Base-by-base conservation (phyloP, 2,329 filamentous ascomycete species). In the Scytalidium lignicola region DNA sequence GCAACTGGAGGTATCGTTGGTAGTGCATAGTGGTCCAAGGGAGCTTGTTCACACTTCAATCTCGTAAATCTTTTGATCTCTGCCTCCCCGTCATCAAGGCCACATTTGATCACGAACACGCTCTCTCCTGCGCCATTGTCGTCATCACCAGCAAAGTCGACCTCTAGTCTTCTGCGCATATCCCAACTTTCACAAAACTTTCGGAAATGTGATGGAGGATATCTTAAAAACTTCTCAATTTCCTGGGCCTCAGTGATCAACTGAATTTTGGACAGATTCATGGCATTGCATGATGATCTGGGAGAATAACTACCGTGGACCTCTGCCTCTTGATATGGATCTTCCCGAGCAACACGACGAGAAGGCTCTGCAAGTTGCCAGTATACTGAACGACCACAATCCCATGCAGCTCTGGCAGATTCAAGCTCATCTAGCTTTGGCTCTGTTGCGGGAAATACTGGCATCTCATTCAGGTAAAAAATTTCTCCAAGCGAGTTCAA, bases 401-500 rank as follows among this genome's bases (percentile, higher is more conserved):
- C 75, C 92, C 92, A 96, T 13, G 90, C 88, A 53, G 83, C 71
- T 53, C 78, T 81, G 51, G 85, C 79, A 15, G 76, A 62, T 49
- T 86, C 76, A 29, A 84, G 74, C 61, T 76, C 58, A 58, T 63
- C 61, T n/a, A 67, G 46, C 17, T 61, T 66, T 2, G 69, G 65
- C 29, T 74, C 71, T 3, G 73, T 58, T 7, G 78, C 72, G 18
- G 77, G 71, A 29, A 75, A 74, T 21, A 67, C 74, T 0, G 89
- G 90, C 6, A 85, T 75, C 44, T 88, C 83, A 1, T 80, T 86
- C 1, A 97, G 73, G 58, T 92, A 96, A 66, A 86, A 97, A 0
- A 96, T 74, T 65, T 99, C 93, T 1, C 93, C 93, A 8, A 99
- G 74, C 0, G 93, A 92, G 64, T 99, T 99, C 46, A 99, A 70